Evolutionary conservation across 1,139 yeast genomes (phyloP).

Genomic region (Entelexis paramagnoliae): DNA sequence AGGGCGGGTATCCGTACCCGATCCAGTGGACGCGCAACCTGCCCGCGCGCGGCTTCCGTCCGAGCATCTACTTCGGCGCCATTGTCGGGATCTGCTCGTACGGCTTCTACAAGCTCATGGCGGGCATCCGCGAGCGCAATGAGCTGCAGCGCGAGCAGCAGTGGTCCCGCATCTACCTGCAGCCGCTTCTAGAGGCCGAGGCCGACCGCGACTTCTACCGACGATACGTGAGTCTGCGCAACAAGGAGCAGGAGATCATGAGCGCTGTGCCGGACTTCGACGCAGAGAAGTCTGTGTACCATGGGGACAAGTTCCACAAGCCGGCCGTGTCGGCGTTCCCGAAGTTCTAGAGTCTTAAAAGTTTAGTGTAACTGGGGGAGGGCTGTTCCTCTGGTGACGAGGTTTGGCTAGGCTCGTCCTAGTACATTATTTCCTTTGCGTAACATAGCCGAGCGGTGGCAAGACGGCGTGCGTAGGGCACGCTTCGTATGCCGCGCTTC

Average conservation of each 20-base stretch:
- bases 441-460: too few relatives aligned
- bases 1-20: conserved; percentile 67
- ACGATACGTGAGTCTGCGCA: conserved; percentile 55
- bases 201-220: conserved; percentile 71
- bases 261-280: conserved; percentile 51
- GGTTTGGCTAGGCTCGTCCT: too few relatives aligned
- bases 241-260: conserved; percentile 59
- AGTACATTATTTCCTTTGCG: too few relatives aligned
- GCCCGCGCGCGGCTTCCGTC: conserved; percentile 78
- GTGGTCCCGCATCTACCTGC: conserved; percentile 66
- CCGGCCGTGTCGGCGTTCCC: conserved; percentile 31
- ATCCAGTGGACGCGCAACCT: conserved; percentile 82
- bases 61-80: conserved; percentile 58
- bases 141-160: conserved; percentile 67
- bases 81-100: conserved; percentile 54
- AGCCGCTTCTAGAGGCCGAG: conserved; percentile 72
- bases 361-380: too few relatives aligned
- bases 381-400: too few relatives aligned
- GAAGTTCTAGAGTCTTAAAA: conserved; percentile 20
- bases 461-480: too few relatives aligned
- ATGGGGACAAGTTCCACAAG: conserved; percentile 36
- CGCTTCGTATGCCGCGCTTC: too few relatives aligned
- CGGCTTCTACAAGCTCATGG: conserved; percentile 59
- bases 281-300: conserved; percentile 40
- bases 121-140: conserved; percentile 62